These are phyloP conservation scores for Emmonsiellopsis sp. DNA, from an alignment of 2,329 filamentous ascomycete species.

Conservation along the genomic window DNA sequence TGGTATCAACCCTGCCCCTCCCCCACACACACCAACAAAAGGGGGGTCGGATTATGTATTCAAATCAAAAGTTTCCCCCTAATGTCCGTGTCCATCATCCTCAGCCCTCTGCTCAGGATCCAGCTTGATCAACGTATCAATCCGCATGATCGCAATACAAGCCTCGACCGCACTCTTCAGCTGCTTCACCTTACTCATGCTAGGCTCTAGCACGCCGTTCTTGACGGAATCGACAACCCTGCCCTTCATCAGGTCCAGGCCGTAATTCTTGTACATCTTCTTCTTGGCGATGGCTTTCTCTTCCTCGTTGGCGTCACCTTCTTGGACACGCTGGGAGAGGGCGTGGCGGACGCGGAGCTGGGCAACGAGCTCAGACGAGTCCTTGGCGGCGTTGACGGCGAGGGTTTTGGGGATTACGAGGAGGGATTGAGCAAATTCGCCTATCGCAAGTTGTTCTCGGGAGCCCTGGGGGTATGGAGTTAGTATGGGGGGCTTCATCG, in stretches of 20 bases:
- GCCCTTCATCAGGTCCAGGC: slow-evolving; percentile 78
- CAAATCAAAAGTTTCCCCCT: slow-evolving; percentile 24
- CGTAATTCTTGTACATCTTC: slow-evolving; percentile 99
- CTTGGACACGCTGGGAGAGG: slow-evolving; percentile 80
- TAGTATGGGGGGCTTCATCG: not conserved
- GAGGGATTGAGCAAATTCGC: slow-evolving; percentile 90
- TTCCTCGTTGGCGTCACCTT: slow-evolving; percentile 67
- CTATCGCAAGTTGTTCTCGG: slow-evolving; percentile 93
- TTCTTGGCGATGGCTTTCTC: slow-evolving; percentile 85
- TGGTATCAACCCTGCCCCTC: not conserved
- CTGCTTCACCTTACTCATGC: slow-evolving; percentile 96
- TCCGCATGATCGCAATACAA: slow-evolving; percentile 98
- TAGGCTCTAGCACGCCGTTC: slow-evolving; percentile 89
- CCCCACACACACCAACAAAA: not conserved
- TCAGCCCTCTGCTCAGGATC: slow-evolving; percentile 74
- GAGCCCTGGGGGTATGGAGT: slow-evolving; percentile 49
- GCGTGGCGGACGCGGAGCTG: slow-evolving; percentile 92
- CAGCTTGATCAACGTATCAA: slow-evolving; percentile 96
- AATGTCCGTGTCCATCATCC: slow-evolving; percentile 77
- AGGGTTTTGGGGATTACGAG: slow-evolving; percentile 93
- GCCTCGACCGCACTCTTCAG: slow-evolving; percentile 97
- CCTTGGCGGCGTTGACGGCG: slow-evolving; percentile 93
- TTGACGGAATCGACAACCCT: slow-evolving; percentile 91
- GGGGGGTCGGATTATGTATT: slow-evolving; percentile 9
- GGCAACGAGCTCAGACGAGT: slow-evolving; percentile 87